These are phyloP conservation scores for Fusarium continuum DNA, from an alignment of 2,329 filamentous ascomycete species.

Conservation along the genomic window DNA sequence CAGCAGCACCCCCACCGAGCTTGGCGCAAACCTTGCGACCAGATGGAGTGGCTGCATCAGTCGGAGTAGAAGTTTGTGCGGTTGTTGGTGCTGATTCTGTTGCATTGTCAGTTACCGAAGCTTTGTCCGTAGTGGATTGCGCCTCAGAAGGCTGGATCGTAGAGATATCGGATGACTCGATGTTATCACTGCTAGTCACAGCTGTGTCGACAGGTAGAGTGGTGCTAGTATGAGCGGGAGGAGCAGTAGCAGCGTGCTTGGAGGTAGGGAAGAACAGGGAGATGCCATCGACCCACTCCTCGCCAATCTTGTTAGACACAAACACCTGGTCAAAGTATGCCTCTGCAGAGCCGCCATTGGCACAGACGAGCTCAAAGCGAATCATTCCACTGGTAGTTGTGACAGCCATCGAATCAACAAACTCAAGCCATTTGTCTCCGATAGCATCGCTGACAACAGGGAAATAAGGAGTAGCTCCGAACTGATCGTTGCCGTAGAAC, in stretches of 20 bases:
- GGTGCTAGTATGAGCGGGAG: slow-evolving; percentile 13
- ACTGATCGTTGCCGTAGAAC: slow-evolving; percentile 24
- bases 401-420: slow-evolving; percentile 27
- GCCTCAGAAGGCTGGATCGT: background rate
- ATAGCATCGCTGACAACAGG: slow-evolving; percentile 3
- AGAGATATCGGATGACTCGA: background rate
- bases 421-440: slow-evolving; percentile 8
- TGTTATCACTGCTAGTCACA: background rate
- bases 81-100: background rate
- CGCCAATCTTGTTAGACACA: slow-evolving; percentile 31
- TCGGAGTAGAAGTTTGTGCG: background rate
- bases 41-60: background rate
- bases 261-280: slow-evolving; percentile 29
- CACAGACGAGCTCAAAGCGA: slow-evolving; percentile 33
- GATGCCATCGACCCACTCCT: slow-evolving; percentile 29
- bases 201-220: background rate
- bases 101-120: background rate
- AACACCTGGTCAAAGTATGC: slow-evolving; percentile 40
- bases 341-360: slow-evolving; percentile 28
- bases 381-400: slow-evolving; percentile 26
- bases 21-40: slow-evolving; percentile 28
- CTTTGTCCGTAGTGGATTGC: background rate
- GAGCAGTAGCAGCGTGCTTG: slow-evolving; percentile 11
- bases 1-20: slow-evolving; percentile 15
- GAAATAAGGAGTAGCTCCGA: slow-evolving; percentile 32